Conservation (phyloP, 2,329 filamentous ascomycete species). For the Colletotrichum brevisporum region DNA sequence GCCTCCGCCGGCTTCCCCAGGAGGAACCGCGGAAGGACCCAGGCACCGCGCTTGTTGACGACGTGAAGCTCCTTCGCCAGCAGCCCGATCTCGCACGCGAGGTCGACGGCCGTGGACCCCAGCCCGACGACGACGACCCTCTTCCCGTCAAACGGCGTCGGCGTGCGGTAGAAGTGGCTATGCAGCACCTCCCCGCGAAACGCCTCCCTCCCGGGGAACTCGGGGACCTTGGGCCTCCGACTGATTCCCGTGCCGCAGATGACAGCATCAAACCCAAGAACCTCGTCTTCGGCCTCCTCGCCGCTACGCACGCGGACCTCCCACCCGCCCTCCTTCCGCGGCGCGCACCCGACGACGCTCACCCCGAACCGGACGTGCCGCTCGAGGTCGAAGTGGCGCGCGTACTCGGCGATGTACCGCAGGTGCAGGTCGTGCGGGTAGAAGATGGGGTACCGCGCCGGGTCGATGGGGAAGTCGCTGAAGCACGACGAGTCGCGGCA, state of each 20-base stretch:
- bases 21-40: slow-evolving; percentile 54
- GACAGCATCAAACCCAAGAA: slow-evolving; percentile 50
- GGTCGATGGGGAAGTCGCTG: slow-evolving; percentile 57
- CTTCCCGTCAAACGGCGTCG: slow-evolving; percentile 52
- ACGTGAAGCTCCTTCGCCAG: slow-evolving; percentile 52
- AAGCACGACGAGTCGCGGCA: slow-evolving; percentile 55
- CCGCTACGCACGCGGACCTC: slow-evolving; percentile 44
- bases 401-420: slow-evolving; percentile 54
- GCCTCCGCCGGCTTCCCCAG: slow-evolving; percentile 53
- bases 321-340: slow-evolving; percentile 48
- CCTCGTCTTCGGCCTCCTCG: slow-evolving; percentile 41
- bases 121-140: slow-evolving; percentile 54
- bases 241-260: slow-evolving; percentile 52
- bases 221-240: slow-evolving; percentile 49
- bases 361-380: slow-evolving; percentile 52
- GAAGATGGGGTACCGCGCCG: slow-evolving; percentile 53
- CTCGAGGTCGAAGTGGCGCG: slow-evolving; percentile 51
- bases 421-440: slow-evolving; percentile 52
- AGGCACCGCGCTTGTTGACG: slow-evolving; percentile 54
- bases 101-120: slow-evolving; percentile 55
- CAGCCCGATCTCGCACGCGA: slow-evolving; percentile 53
- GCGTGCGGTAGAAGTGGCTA: slow-evolving; percentile 54
- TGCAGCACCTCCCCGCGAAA: slow-evolving; percentile 54
- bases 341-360: slow-evolving; percentile 49
- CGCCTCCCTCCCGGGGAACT: slow-evolving; percentile 48